phyloP scores from a whole-genome alignment of 768 basidiomycete genomes.

The Leccinellum luteum region DNA sequence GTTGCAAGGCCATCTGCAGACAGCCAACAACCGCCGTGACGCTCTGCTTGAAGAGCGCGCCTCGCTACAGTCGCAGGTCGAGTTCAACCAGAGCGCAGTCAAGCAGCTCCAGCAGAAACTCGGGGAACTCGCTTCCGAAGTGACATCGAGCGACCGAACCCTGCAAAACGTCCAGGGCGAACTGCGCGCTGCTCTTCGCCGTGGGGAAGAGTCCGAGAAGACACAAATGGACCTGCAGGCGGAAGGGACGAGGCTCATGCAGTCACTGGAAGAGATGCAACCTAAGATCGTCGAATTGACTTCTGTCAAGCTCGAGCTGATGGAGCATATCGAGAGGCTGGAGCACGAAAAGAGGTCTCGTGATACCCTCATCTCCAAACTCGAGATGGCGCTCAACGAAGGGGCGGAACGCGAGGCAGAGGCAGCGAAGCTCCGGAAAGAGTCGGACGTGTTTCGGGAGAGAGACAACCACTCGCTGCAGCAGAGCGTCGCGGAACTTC shows the following conservation, averaged over 20 bases:
- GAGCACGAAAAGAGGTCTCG: slow-evolving; percentile 52
- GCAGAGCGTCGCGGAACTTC: slow-evolving; percentile 54
- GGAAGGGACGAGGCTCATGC: slow-evolving; percentile 77
- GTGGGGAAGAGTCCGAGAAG: slow-evolving; percentile 73
- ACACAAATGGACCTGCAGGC: slow-evolving; percentile 69
- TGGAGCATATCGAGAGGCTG: slow-evolving; percentile 59
- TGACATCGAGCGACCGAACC: slow-evolving; percentile 51
- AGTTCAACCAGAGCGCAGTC: slow-evolving; percentile 44
- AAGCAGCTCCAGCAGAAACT: slow-evolving; percentile 60
- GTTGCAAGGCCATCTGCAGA: slow-evolving; percentile 42
- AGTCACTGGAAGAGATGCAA: slow-evolving; percentile 81
- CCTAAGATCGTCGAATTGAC: slow-evolving; percentile 83
- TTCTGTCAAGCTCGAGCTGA: slow-evolving; percentile 63
- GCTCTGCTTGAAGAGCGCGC: slow-evolving; percentile 48
- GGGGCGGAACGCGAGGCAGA: slow-evolving; percentile 49
- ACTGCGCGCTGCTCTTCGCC: slow-evolving; percentile 57
- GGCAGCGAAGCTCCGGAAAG: slow-evolving; percentile 43
- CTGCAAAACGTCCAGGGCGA: slow-evolving; percentile 65
- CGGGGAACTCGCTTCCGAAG: slow-evolving; percentile 49
- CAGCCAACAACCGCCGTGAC: slow-evolving; percentile 46
- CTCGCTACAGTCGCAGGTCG: slow-evolving; percentile 46
- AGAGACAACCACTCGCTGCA: slow-evolving; percentile 50
- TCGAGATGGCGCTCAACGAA: slow-evolving; percentile 61
- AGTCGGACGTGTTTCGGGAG: slow-evolving; percentile 45
- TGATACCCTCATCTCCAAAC: slow-evolving; percentile 55